A percentile compares a stretch with the other conserved stretches of the same genome.
Conservation (phyloP, 441 rosid species). For the Brassica hybrid region DNA sequence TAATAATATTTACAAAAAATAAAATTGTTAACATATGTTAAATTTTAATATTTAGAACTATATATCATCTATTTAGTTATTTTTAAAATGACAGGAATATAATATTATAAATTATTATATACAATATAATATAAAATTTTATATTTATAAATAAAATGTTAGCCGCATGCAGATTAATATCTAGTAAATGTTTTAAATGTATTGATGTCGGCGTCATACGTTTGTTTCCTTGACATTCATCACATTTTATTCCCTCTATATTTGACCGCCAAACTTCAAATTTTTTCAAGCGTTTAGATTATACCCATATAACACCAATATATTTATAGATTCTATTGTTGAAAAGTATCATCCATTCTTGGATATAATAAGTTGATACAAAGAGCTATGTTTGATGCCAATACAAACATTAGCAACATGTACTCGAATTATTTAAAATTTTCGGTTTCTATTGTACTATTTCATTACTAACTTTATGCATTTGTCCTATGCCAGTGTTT, state of each 20-base stretch:
- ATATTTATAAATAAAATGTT: too few species aligned
- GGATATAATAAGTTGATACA: not conserved
- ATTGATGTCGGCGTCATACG: not conserved
- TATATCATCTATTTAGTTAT: too few species aligned
- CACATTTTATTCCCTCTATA: not conserved
- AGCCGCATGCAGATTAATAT: too few species aligned
- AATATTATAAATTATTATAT: too few species aligned
- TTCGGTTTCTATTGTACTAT: not conserved
- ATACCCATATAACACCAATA: not conserved
- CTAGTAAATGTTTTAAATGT: not conserved
- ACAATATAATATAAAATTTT: too few species aligned
- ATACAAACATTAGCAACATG: not conserved
- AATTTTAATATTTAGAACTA: too few species aligned
- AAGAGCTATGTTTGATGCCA: conserved; percentile 1
- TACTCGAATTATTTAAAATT: not conserved
- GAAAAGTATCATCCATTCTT: not conserved
- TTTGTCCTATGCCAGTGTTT: conserved; percentile 6
- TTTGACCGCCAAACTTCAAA: not conserved
- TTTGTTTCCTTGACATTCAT: not conserved
- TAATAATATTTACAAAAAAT: too few species aligned
- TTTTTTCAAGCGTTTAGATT: not conserved
- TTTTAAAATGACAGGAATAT: too few species aligned
- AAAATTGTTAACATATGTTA: too few species aligned
- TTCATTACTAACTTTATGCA: not conserved
- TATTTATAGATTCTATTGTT: not conserved